phyloP scores from a whole-genome alignment of 2,329 filamentous ascomycete species.

The Stagonosporopsis chrysanthemi region DNA sequence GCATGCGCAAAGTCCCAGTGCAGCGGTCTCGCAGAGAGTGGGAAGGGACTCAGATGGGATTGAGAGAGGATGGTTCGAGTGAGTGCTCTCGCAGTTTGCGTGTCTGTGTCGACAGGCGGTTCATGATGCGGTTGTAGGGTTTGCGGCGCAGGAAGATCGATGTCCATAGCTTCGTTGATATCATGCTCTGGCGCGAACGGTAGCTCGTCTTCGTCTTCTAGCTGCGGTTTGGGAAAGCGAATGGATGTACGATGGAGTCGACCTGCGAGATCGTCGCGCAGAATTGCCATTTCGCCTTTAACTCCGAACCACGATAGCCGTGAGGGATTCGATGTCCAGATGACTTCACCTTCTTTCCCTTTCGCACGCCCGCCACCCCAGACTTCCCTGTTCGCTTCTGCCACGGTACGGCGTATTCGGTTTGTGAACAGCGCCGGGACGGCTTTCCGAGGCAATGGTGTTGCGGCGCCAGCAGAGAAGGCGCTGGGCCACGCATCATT shows the following conservation, averaged over 20 bases:
- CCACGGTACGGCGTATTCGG: slow-evolving; percentile 81
- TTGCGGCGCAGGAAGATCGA: slow-evolving; percentile 46
- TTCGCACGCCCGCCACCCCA: slow-evolving; percentile 54
- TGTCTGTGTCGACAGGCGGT: slow-evolving; percentile 37
- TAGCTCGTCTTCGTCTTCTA: slow-evolving; percentile 8
- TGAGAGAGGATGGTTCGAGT: slow-evolving; percentile 94
- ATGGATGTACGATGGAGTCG: slow-evolving; percentile 80
- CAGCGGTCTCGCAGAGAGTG: slow-evolving; percentile 77
- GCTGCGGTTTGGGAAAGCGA: slow-evolving; percentile 63
- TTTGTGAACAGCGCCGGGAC: slow-evolving; percentile 92
- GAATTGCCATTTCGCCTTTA: slow-evolving; percentile 83
- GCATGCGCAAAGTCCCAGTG: slow-evolving; percentile 86
- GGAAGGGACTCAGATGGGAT: slow-evolving; percentile 86
- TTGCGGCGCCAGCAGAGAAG: slow-evolving; percentile 77
- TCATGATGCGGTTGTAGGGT: slow-evolving; percentile 25
- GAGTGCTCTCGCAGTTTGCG: slow-evolving; percentile 71
- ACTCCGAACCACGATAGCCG: slow-evolving; percentile 86
- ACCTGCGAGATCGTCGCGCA: slow-evolving; percentile 84
- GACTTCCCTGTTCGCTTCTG: slow-evolving; percentile 75
- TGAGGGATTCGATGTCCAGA: slow-evolving; percentile 90
- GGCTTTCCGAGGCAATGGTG: slow-evolving; percentile 71
- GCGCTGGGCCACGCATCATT: slow-evolving; percentile 97
- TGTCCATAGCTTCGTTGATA: slow-evolving; percentile 55
- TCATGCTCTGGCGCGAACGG: slow-evolving; percentile 49
- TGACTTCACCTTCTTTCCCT: slow-evolving; percentile 70